Evolutionary conservation across 2,329 filamentous ascomycete species (phyloP), one percentile per base, ranked within the genome.

Genomic region (Aureobasidium mangrovei): DNA sequence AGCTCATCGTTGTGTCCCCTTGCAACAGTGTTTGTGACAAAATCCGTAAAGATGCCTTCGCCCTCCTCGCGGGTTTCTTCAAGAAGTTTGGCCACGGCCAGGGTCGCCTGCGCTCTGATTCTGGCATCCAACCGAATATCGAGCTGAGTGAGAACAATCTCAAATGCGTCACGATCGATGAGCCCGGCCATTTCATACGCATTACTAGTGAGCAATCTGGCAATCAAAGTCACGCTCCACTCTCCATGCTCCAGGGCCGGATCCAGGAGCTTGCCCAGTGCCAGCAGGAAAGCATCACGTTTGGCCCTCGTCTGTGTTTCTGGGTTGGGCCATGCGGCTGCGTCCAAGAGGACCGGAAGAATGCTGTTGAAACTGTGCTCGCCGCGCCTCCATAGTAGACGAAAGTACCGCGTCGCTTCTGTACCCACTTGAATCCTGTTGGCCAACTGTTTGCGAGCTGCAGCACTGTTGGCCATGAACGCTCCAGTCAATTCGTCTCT

Each of bases 201-300:
- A 70, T 71, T 75, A 18, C 80, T 73, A 33, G 77, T 77, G 31
- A 84, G 72, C 12, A 83, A 69, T 46, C 80, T 74, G 4, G 80
- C 77, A 39, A 84, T 77, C 43, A 77, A 77, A 62, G 80, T 79
- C 68, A 84, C 75, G 4, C 80, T 77, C 44, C 79, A 75, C 42
- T 80, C 80, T 36, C 81, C 79, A 57, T 80, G 69, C 55, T 95
- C 88, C 63, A 91, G 82, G 52, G 89, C 90, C 42, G 88, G 89
- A 67, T 94, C 88, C 84, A 96, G 94, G 62, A 96, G 75, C 64
- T 87, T 86, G 27, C 91, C 91, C 60, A 96, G 82, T 61, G 91
- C 83, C 55, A 95, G 80, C 64, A 85, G 80, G 54, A 86, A 85
- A 64, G 85, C 75, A 64, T 88, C 84, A 61, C 70, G 59, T 57